A percentile compares a stretch with the other conserved stretches of the same genome.
These are phyloP conservation scores for Mycosarcoma maydis DNA, from an alignment of 1,284 basidiomycete genomes.

Conservation along the genomic window DNA sequence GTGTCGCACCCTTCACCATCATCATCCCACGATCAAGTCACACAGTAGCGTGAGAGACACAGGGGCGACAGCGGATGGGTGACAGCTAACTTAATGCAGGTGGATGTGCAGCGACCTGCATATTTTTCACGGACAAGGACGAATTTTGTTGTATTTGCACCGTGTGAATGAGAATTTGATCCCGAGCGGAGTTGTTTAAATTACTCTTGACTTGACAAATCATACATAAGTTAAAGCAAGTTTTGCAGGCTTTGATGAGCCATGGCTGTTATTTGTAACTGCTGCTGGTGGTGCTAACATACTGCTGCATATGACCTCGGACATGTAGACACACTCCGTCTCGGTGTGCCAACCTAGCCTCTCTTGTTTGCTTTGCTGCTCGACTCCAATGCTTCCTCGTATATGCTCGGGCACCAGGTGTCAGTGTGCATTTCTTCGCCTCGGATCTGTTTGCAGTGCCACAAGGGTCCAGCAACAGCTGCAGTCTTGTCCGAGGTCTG, in stretches of 20 bases:
- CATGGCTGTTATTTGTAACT: too few relatives aligned
- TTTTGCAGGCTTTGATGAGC: too few relatives aligned
- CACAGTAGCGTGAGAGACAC: neutral
- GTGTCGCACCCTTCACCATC: too few relatives aligned
- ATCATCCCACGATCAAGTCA: neutral
- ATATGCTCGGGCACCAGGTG: constrained; percentile 3
- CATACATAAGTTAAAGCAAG: too few relatives aligned
- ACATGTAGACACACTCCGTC: neutral
- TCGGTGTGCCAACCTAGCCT: neutral
- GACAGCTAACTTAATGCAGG: constrained; percentile 1
- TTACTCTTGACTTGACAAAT: too few relatives aligned
- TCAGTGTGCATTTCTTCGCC: neutral
- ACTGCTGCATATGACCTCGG: constrained; percentile 17
- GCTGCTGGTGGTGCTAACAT: too few relatives aligned
- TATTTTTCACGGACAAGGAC: constrained; percentile 21
- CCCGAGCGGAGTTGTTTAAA: constrained; percentile 26
- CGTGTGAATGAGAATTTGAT: constrained; percentile 6
- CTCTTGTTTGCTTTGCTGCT: neutral
- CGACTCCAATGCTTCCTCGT: neutral
- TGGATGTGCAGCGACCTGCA: constrained; percentile 32
- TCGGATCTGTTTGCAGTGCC: neutral
- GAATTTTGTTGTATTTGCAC: constrained; percentile 4
- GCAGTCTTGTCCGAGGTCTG: constrained; percentile 29
- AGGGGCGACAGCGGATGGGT: too few relatives aligned
- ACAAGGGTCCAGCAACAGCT: constrained; percentile 9